Percentiles rank a stretch among this genome's conserved stretches.
phyloP scores from a whole-genome alignment of 805 yeast genomes.

The Myxozyma melibiosi region DNA sequence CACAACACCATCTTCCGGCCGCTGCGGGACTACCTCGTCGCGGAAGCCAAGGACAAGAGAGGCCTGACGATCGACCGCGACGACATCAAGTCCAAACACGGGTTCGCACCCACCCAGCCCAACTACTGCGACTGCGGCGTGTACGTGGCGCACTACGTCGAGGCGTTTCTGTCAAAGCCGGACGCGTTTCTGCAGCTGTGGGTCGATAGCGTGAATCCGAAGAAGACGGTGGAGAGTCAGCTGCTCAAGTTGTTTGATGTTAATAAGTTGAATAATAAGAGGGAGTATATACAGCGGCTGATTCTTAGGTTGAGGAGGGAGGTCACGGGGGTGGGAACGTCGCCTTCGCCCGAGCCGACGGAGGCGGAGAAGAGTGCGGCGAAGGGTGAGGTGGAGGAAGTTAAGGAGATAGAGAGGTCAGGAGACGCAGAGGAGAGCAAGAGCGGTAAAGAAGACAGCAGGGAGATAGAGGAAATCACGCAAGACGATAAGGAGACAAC shows the following conservation, averaged over 20 bases:
- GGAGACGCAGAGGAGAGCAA: neutral
- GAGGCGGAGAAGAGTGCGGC: neutral
- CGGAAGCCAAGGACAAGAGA: constrained; percentile 70
- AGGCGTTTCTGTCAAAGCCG: constrained; percentile 39
- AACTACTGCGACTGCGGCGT: constrained; percentile 95
- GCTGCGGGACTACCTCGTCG: constrained; percentile 59
- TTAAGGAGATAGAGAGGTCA: too few species aligned
- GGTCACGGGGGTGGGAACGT: neutral
- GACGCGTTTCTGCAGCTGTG: constrained; percentile 33
- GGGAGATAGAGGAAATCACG: neutral
- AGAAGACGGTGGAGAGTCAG: constrained; percentile 18
- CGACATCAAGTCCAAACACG: constrained; percentile 52
- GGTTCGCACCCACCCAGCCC: constrained; percentile 76
- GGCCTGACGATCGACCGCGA: constrained; percentile 50
- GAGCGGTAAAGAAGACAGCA: neutral
- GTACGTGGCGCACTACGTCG: constrained; percentile 73
- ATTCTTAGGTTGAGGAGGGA: constrained; percentile 14
- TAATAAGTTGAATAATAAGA: constrained; percentile 15
- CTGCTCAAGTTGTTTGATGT: constrained; percentile 20
- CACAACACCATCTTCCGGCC: constrained; percentile 58
- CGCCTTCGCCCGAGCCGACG: constrained; percentile 2
- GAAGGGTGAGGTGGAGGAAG: neutral
- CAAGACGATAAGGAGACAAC: neutral
- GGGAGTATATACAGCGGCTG: constrained; percentile 24
- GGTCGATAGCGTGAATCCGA: constrained; percentile 22